Evolutionary conservation across 2,329 filamentous ascomycete genomes (phyloP).

Genomic region (Periconia macrospinosa): DNA sequence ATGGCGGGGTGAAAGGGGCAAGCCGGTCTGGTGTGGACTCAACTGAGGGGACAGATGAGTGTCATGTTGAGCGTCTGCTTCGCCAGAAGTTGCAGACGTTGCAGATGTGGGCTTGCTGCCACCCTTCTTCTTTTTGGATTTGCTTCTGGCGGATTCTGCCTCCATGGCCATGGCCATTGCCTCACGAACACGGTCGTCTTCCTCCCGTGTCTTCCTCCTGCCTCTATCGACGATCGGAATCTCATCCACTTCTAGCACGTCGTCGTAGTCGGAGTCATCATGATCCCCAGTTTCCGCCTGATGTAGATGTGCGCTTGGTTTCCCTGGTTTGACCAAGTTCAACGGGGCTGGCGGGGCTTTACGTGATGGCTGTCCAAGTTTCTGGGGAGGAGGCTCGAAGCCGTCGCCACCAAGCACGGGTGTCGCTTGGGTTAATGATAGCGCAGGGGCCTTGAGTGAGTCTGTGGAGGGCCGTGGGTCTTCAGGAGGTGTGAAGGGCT

Average conservation of each 20-base stretch:
- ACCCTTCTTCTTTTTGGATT: slow-evolving; percentile 70
- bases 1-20: slow-evolving; percentile 43
- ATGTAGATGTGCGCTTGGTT: slow-evolving; percentile 48
- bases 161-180: slow-evolving; percentile 67
- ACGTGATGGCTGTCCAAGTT: slow-evolving; percentile 55
- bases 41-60: slow-evolving; percentile 32
- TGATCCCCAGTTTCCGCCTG: slow-evolving; percentile 57
- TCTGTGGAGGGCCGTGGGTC: slow-evolving; percentile 9
- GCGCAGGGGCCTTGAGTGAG: slow-evolving; percentile 31
- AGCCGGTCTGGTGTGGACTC: slow-evolving; percentile 32
- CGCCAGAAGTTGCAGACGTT: slow-evolving; percentile 9
- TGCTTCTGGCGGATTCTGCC: slow-evolving; percentile 63
- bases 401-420: slow-evolving; percentile 40
- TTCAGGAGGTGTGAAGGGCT: slow-evolving; percentile 2
- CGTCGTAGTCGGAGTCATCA: slow-evolving; percentile 81
- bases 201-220: slow-evolving; percentile 79
- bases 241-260: slow-evolving; percentile 71
- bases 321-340: slow-evolving; percentile 61
- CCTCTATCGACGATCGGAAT: slow-evolving; percentile 65
- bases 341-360: slow-evolving; percentile 86
- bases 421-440: slow-evolving; percentile 44
- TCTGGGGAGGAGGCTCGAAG: slow-evolving; percentile 39
- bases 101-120: slow-evolving; percentile 50
- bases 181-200: slow-evolving; percentile 81
- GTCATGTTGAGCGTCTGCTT: slow-evolving; percentile 13